Evolutionary conservation across 2,329 filamentous ascomycete genomes (phyloP).

Genomic region (Fusarium sp.): DNA sequence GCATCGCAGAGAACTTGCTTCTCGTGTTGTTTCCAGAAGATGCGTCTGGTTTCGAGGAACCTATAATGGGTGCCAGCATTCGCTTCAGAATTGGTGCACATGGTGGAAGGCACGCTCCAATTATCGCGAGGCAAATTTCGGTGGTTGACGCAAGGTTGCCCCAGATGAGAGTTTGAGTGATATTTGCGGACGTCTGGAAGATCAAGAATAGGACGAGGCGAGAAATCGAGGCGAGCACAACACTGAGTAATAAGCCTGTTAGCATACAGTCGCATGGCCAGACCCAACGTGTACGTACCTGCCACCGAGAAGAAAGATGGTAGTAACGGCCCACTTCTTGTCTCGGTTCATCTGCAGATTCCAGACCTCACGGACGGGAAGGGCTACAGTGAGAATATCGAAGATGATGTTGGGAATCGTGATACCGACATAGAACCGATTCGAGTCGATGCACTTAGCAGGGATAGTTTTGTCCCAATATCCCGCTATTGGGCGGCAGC

Average conservation of each 20-base stretch:
- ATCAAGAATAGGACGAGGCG: slow-evolving; percentile 11
- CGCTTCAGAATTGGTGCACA: slow-evolving; percentile 15
- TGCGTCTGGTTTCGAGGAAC: background rate
- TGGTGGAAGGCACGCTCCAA: slow-evolving; percentile 13
- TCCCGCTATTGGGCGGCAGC: background rate
- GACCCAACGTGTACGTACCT: background rate
- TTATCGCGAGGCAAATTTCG: slow-evolving; percentile 28
- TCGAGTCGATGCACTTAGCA: slow-evolving; percentile 10
- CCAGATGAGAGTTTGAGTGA: slow-evolving; percentile 12
- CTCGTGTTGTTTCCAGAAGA: background rate
- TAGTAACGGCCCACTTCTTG: slow-evolving; percentile 16
- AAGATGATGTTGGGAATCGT: slow-evolving; percentile 19
- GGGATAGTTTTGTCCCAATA: slow-evolving; percentile 11
- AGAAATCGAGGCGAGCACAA: slow-evolving; percentile 14
- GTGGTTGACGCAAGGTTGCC: slow-evolving; percentile 31
- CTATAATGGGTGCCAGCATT: slow-evolving; percentile 17
- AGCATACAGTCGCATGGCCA: background rate
- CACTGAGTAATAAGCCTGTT: background rate
- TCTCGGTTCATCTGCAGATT: slow-evolving; percentile 13
- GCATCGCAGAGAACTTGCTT: background rate
- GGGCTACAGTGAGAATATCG: background rate
- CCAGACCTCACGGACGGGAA: slow-evolving; percentile 14
- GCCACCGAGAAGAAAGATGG: slow-evolving; percentile 15
- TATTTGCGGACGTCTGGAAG: slow-evolving; percentile 6
- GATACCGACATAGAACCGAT: slow-evolving; percentile 8